phyloP scores from a whole-genome alignment of 2,329 filamentous ascomycete genomes.

The Triangularia verruculosa region DNA sequence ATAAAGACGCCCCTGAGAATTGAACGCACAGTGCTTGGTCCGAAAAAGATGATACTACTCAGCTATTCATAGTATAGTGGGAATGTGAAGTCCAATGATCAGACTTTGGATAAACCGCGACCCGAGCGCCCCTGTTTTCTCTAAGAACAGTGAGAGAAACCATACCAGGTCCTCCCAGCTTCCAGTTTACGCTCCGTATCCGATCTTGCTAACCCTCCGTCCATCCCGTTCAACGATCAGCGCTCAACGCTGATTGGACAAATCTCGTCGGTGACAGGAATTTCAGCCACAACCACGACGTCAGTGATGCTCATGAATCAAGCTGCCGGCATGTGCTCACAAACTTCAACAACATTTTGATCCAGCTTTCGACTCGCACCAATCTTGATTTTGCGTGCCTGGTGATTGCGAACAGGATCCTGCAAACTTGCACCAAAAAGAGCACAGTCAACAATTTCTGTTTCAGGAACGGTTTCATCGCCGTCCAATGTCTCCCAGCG shows the following conservation, averaged over 20 bases:
- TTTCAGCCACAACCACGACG: not conserved
- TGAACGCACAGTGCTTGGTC: too few species aligned
- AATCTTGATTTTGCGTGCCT: not conserved
- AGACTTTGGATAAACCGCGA: too few species aligned
- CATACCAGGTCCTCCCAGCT: not conserved
- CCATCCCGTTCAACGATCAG: not conserved
- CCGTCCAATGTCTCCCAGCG: constrained; percentile 8
- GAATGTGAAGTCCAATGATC: too few species aligned
- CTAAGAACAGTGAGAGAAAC: not conserved
- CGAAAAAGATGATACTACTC: too few species aligned
- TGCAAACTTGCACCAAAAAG: not conserved
- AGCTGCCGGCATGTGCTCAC: not conserved
- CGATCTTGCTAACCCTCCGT: not conserved
- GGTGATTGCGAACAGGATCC: not conserved
- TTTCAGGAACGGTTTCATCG: constrained; percentile 27
- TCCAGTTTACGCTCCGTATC: not conserved
- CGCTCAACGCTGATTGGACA: not conserved
- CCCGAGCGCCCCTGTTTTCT: not conserved
- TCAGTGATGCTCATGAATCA: not conserved
- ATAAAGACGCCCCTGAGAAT: too few species aligned
- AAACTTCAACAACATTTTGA: not conserved
- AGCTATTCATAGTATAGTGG: too few species aligned
- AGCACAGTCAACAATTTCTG: constrained; percentile 20
- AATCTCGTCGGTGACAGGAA: not conserved
- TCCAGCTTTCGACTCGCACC: not conserved